Percentiles rank a stretch among this genome's conserved stretches.
phyloP scores from a whole-genome alignment of 495 filamentous ascomycete species.

The Rhypophila decipiens region DNA sequence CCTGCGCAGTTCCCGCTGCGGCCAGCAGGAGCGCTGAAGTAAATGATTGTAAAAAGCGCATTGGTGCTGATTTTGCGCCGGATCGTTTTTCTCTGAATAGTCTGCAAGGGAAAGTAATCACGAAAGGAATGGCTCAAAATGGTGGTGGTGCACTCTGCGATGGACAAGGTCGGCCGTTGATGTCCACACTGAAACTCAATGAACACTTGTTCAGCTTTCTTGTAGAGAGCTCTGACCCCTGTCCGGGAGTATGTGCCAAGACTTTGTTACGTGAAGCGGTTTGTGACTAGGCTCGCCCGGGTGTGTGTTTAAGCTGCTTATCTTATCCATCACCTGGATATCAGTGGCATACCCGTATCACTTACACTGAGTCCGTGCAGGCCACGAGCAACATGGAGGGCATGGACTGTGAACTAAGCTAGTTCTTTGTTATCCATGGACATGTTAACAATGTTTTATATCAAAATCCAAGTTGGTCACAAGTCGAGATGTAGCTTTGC shows the following conservation, averaged over 20 bases:
- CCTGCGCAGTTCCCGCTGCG: slow-evolving; percentile 41
- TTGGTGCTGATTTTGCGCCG: slow-evolving; percentile 20
- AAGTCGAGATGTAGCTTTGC: too few species aligned
- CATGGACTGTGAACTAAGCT: too few species aligned
- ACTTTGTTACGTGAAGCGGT: slow-evolving; percentile 6
- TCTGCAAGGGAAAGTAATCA: background rate
- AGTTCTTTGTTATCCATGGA: too few species aligned
- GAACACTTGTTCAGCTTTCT: slow-evolving; percentile 27
- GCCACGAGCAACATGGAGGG: too few species aligned
- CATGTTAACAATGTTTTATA: too few species aligned
- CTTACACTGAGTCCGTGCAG: too few species aligned
- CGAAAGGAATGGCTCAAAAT: background rate
- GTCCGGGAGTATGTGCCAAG: slow-evolving; percentile 17
- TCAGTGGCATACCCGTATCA: too few species aligned
- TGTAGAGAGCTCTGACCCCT: slow-evolving; percentile 6
- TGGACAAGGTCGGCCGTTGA: slow-evolving; percentile 14
- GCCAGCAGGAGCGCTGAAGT: slow-evolving; percentile 40
- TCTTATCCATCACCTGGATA: too few species aligned
- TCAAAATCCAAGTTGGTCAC: too few species aligned
- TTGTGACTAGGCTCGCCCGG: too few species aligned
- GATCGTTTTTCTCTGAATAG: background rate
- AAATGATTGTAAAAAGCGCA: slow-evolving; percentile 47
- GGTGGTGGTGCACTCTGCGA: slow-evolving; percentile 8
- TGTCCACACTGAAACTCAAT: slow-evolving; percentile 19
- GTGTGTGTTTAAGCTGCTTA: too few species aligned